Evolutionary conservation across 495 filamentous ascomycete species (phyloP).

Genomic region (Daldinia loculata): DNA sequence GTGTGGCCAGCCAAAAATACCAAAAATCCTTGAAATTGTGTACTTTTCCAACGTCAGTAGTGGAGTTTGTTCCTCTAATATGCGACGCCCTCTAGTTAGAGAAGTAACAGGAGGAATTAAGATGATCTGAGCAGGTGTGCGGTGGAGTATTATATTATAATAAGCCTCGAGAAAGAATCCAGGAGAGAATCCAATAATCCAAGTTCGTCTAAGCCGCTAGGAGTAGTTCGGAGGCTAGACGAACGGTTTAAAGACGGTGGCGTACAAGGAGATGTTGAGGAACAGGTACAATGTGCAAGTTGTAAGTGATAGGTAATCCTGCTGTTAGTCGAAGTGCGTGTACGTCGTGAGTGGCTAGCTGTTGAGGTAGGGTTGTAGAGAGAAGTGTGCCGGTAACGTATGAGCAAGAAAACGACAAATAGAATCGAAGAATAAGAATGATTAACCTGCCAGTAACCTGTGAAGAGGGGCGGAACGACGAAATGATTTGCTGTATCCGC

Average conservation of each 20-base stretch:
- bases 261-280: neutral
- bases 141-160: constrained; percentile 16
- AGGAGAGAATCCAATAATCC: neutral
- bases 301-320: constrained; percentile 20
- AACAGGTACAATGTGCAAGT: neutral
- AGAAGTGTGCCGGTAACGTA: constrained; percentile 13
- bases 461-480: constrained; percentile 24
- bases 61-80: constrained; percentile 32
- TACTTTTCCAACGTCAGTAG: constrained; percentile 12
- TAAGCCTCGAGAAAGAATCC: neutral
- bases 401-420: constrained; percentile 11
- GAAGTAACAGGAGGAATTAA: constrained; percentile 9
- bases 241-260: neutral
- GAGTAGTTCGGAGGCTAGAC: constrained; percentile 16
- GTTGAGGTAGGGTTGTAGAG: constrained; percentile 4
- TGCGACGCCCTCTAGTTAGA: constrained; percentile 19
- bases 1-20: constrained; percentile 27
- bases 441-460: constrained; percentile 6
- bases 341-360: constrained; percentile 7
- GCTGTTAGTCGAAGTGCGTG: neutral
- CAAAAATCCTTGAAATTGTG: constrained; percentile 8
- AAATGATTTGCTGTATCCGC: constrained; percentile 30
- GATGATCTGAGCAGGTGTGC: constrained; percentile 30
- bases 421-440: constrained; percentile 8
- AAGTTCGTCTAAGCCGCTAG: constrained; percentile 27